phyloP scores from a whole-genome alignment of 2,329 filamentous ascomycete genomes.

The Madurella fahalii region DNA sequence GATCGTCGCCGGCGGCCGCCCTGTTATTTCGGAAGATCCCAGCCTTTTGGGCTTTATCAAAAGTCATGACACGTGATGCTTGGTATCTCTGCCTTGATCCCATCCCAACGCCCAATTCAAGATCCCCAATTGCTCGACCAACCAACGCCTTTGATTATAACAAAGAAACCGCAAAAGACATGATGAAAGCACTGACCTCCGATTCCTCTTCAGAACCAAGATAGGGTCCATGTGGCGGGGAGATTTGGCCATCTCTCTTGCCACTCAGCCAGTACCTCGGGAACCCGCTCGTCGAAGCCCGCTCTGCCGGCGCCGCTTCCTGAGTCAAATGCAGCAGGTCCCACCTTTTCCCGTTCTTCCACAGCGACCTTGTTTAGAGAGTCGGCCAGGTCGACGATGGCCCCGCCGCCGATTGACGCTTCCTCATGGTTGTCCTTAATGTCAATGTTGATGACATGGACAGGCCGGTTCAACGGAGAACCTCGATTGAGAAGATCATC shows the following conservation, averaged over 20 bases:
- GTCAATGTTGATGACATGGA: slow-evolving; percentile 97
- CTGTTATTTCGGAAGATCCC: not conserved
- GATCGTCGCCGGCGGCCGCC: not conserved
- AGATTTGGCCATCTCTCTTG: slow-evolving; percentile 91
- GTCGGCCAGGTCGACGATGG: slow-evolving; percentile 87
- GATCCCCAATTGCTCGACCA: slow-evolving; percentile 1
- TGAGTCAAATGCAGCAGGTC: slow-evolving; percentile 63
- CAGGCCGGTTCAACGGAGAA: slow-evolving; percentile 80
- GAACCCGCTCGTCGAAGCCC: slow-evolving; percentile 88
- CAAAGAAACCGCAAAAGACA: not conserved
- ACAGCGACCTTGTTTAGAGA: slow-evolving; percentile 74
- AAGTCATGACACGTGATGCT: slow-evolving; percentile 3
- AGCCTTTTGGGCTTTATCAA: not conserved
- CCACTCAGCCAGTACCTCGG: slow-evolving; percentile 87
- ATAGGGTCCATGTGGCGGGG: slow-evolving; percentile 88
- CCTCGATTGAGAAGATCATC: slow-evolving; percentile 88
- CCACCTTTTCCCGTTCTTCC: slow-evolving; percentile 68
- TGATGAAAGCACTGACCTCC: not conserved
- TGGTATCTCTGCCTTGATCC: slow-evolving; percentile 15
- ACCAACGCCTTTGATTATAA: slow-evolving; percentile 11
- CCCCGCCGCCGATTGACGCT: slow-evolving; percentile 81
- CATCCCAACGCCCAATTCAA: slow-evolving; percentile 1
- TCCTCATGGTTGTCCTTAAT: slow-evolving; percentile 99
- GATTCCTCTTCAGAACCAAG: slow-evolving; percentile 69
- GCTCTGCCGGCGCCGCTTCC: slow-evolving; percentile 63